Percentiles rank a stretch among this genome's conserved stretches.
Evolutionary conservation across 441 rosid species (phyloP).

Genomic region (Erodium trifolium): DNA sequence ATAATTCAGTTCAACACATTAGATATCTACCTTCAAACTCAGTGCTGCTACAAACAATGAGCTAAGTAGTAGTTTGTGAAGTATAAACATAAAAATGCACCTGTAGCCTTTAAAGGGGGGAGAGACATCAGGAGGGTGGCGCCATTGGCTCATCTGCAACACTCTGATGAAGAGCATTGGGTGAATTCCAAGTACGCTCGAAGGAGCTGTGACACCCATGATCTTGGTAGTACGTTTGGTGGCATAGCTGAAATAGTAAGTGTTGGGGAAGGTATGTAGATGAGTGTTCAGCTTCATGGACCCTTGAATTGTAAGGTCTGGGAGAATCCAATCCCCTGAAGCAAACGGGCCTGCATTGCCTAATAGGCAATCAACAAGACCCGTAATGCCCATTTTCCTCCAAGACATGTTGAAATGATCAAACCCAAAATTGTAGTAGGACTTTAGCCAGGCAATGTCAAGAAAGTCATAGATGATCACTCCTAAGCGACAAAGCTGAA

Average conservation of each 20-base stretch:
- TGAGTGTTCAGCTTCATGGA: constrained; percentile 52
- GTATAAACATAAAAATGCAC: constrained; percentile 15
- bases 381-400: constrained; percentile 50
- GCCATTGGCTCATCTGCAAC: constrained; percentile 83
- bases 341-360: constrained; percentile 82
- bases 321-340: constrained; percentile 90
- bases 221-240: constrained; percentile 68
- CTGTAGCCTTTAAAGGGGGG: constrained; percentile 93
- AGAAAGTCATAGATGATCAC: constrained; percentile 83
- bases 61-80: too few species aligned
- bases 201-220: constrained; percentile 65
- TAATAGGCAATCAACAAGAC: constrained; percentile 60
- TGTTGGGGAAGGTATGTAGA: constrained; percentile 66
- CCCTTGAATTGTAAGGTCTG: constrained; percentile 94
- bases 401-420: constrained; percentile 82
- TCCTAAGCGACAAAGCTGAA: constrained; percentile 29
- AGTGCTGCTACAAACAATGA: too few species aligned
- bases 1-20: too few species aligned
- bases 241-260: constrained; percentile 86
- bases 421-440: constrained; percentile 82
- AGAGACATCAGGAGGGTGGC: constrained; percentile 51
- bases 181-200: constrained; percentile 70
- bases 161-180: constrained; percentile 81
- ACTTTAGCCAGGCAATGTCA: constrained; percentile 71
- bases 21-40: too few species aligned